Evolutionary conservation across 331 rosid species (phyloP), one percentile per base, ranked within the genome.

Genomic region (Pyracantha coccinea): DNA sequence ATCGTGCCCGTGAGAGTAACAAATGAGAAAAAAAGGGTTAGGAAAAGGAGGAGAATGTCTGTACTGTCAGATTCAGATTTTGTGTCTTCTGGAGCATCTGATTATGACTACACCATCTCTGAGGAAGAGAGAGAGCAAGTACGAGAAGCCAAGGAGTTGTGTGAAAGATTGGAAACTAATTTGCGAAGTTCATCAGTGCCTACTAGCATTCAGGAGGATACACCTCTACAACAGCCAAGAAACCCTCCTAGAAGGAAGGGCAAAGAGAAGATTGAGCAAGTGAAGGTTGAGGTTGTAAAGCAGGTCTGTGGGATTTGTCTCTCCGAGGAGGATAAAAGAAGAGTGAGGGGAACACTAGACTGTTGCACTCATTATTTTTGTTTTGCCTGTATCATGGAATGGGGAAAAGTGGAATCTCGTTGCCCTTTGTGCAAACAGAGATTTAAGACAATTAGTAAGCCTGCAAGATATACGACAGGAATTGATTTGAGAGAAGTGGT

Each of bases 391-490:
- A 92, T 95, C 75, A 86, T 89, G 92, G 99, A 95, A 86, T 95
- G 99, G 99, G 90, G 93, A 17, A 95, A 92, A 86, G 99, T 95
- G 81, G 99, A 95, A 76, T 86, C 98, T 59, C 98, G 99, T 25
- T 95, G 99, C 83, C 99, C 99, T 44, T 76, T 95, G 88, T 95
- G 99, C 86, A 95, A 95, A 90, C 96, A 92, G 90, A 92, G 99
- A 86, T 95, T 95, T 82, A 82, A 59, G 77, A 88, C 91, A 61
- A 95, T 95, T 68, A 86, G 86, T 76, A 95, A 90, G 83, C 92
- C 96, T 69, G 83, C 90, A 69, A 89, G 90, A 77, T 80, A 84
- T 57, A 53, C 90, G 0, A 76, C 90, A 27, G 93, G 91, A 59
- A 55, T 85, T 80, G 92, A 91, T 82, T 81, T 84, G 78, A 88